Conservation (phyloP, 2,329 filamentous ascomycete species). For the Aureobasidium sp. region DNA sequence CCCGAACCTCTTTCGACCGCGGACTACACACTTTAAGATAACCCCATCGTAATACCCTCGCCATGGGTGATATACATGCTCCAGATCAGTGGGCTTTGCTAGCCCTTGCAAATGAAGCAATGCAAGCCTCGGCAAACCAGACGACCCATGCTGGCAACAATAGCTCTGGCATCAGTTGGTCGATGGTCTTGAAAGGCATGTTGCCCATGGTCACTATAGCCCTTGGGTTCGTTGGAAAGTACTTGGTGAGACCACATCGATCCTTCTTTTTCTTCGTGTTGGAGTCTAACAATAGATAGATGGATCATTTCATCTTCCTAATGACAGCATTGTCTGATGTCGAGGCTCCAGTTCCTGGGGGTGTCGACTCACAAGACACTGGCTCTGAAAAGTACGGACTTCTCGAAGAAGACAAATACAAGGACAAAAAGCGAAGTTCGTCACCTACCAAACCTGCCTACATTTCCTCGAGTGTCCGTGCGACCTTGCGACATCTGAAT, state of each 20-base stretch:
- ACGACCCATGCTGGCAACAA: neutral
- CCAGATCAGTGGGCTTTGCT: neutral
- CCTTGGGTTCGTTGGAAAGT: neutral
- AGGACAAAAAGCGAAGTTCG: neutral
- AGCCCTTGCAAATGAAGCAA: neutral
- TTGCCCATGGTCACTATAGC: neutral
- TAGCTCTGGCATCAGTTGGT: neutral
- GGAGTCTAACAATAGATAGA: neutral
- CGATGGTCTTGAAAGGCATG: neutral
- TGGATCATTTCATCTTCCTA: neutral
- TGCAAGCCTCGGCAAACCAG: neutral
- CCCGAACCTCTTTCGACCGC: neutral
- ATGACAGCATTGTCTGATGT: neutral
- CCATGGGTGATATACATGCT: neutral
- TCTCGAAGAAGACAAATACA: neutral
- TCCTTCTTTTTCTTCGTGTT: neutral
- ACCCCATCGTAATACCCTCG: neutral
- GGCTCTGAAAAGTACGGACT: conserved; percentile 13
- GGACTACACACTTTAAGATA: neutral
- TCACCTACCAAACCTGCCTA: neutral
- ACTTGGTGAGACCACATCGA: neutral
- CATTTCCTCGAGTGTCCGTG: conserved; percentile 15
- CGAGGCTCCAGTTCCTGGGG: conserved; percentile 4
- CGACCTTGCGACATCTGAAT: conserved; percentile 12
- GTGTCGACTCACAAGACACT: neutral